Evolutionary conservation across 2,329 filamentous ascomycete species (phyloP), one percentile per base, ranked within the genome.

Genomic region (Botryotinia globosa): DNA sequence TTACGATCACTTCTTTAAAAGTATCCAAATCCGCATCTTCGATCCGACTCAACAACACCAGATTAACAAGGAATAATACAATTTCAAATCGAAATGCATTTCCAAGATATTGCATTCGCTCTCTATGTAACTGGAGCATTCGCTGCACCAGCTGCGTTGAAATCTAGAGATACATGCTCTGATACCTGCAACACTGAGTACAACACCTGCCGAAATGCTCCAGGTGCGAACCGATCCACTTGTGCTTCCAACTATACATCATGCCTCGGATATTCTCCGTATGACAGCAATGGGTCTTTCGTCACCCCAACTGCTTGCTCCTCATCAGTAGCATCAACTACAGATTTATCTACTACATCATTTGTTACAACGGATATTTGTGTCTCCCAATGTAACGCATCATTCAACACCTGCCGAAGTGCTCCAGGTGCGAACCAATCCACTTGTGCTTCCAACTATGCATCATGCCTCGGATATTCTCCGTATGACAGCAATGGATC

Each of bases 241-340:
- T 67, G 65, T 22, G 65, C 65, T n/a, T 54, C 65, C 32, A 8
- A 54, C 0, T 67, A 29, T 34, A 22, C 65, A 14, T 54, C 65
- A 51, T 67, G 65, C 7, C 65, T 68, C 8, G 65, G 65, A 56
- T 67, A 56, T n/a, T 67, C 65, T 14, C 65, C 65, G 7, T 67
- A 12, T 7, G 65, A 54, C 22, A 37, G 6, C 32, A 54, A 22
- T 6, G 65, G 45, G 39, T 67, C 64, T 6, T 34, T 67, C 2
- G 45, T 54, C 1, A 67, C 64, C 2, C 64, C 64, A 54, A 67
- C 65, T 29, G 65, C 65, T 22, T 67, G 65, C 16, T 54, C 65
- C 16, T 54, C 65, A 9, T 51, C 64, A 67, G 44, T 39, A 51
- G 20, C 64, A 66, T 12, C 64, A 20, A 18, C 64, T 1, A 37